phyloP scores from a whole-genome alignment of 345 rosid genomes.

The Syzygium aromaticum region DNA sequence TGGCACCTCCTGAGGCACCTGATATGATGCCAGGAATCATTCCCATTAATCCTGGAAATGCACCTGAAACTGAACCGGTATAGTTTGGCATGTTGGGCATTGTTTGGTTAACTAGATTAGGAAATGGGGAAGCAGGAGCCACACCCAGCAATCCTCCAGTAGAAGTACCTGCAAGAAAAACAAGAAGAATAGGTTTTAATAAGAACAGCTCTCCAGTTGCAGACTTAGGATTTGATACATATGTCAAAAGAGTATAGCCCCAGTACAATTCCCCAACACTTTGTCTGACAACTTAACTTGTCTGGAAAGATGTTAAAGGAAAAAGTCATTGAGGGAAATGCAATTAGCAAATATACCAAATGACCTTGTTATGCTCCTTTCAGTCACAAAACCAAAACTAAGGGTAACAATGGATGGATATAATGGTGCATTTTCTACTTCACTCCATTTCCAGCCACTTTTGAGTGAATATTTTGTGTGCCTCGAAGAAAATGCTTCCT shows the following conservation, averaged over 20 bases:
- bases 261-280: not conserved
- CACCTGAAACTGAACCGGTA: slow-evolving; percentile 89
- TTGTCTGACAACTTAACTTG: not conserved
- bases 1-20: slow-evolving; percentile 93
- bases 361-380: not conserved
- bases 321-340: not conserved
- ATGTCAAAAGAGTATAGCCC: not conserved
- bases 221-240: not conserved
- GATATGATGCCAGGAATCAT: slow-evolving; percentile 90
- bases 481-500: not conserved
- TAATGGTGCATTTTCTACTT: not conserved
- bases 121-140: slow-evolving; percentile 64
- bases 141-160: slow-evolving; percentile 66
- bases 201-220: not conserved
- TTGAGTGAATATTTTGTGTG: not conserved
- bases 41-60: slow-evolving; percentile 86
- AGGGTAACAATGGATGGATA: not conserved
- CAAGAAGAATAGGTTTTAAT: not conserved
- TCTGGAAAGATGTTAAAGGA: not conserved
- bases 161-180: slow-evolving; percentile 45
- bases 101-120: slow-evolving; percentile 79
- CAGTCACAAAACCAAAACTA: not conserved
- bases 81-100: slow-evolving; percentile 99
- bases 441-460: not conserved
- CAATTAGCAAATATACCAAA: not conserved